Evolutionary conservation across 371 early-diverging fungal species (phyloP).

Genomic region (Zancudomyces culisetae): DNA sequence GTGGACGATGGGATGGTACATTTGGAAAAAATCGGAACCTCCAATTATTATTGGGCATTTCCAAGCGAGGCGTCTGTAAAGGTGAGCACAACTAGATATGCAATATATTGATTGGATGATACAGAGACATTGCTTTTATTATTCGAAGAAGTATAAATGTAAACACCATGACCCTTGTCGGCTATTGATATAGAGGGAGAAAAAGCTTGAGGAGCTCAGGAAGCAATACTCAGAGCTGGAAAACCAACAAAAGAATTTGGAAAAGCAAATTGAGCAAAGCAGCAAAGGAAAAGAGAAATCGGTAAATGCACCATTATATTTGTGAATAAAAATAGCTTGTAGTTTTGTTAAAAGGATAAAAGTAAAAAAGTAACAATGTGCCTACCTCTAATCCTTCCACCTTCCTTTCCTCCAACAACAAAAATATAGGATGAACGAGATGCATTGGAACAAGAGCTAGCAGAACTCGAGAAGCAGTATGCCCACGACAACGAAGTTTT

Average conservation of each 20-base stretch:
- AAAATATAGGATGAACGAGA: constrained; percentile 5
- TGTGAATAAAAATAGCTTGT: not conserved
- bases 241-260: constrained; percentile 21
- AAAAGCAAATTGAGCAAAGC: constrained; percentile 21
- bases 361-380: no score
- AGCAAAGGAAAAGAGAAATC: constrained; percentile 29
- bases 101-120: constrained; percentile 4
- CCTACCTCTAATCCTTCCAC: no score
- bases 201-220: constrained; percentile 26
- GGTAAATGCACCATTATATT: constrained; percentile 14
- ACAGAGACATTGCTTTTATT: not conserved
- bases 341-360: not conserved
- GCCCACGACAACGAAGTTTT: constrained; percentile 28
- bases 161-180: no score
- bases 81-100: constrained; percentile 18
- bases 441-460: constrained; percentile 8
- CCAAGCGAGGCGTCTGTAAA: constrained; percentile 48
- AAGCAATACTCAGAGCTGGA: constrained; percentile 20
- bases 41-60: constrained; percentile 87
- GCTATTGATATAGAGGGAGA: constrained; percentile 27
- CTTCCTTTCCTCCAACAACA: no score
- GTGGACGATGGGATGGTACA: constrained; percentile 76
- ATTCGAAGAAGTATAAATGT: no score
- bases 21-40: constrained; percentile 83
- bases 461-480: constrained; percentile 5